Evolutionary conservation across 352 stramenopile species (phyloP).

Genomic region (Phytophthora fragariae): DNA sequence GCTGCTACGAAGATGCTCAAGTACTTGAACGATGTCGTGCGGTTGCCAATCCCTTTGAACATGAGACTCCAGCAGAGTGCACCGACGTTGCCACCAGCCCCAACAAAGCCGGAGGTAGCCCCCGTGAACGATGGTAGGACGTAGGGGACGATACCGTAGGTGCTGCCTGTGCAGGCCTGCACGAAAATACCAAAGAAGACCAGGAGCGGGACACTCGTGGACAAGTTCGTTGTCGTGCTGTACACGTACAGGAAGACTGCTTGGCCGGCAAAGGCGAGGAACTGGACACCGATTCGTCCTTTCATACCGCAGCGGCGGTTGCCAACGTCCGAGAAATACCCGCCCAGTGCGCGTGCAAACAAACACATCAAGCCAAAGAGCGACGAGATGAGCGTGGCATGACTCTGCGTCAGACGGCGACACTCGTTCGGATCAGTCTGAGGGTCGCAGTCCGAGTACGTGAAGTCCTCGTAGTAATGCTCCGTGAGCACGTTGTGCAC

Average conservation of each 20-base stretch:
- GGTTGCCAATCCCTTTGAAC: constrained; percentile 56
- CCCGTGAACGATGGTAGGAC: constrained; percentile 52
- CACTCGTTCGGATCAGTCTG: constrained; percentile 37
- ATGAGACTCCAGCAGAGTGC: constrained; percentile 62
- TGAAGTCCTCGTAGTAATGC: constrained; percentile 93
- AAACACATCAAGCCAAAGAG: constrained; percentile 95
- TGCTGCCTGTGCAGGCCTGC: constrained; percentile 53
- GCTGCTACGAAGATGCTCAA: constrained; percentile 53
- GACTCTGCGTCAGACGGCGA: constrained; percentile 38
- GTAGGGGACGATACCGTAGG: constrained; percentile 72
- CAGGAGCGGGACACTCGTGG: constrained; percentile 76
- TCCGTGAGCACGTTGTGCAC: constrained; percentile 94
- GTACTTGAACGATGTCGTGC: constrained; percentile 53
- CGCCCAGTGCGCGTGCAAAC: constrained; percentile 90
- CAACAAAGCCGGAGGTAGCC: constrained; percentile 57
- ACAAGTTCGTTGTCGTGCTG: constrained; percentile 55
- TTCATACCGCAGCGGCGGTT: constrained; percentile 84
- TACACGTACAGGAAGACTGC: constrained; percentile 88
- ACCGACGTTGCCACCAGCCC: constrained; percentile 62
- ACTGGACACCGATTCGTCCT: constrained; percentile 86
- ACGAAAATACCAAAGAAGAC: constrained; percentile 92
- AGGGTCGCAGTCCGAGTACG: constrained; percentile 54
- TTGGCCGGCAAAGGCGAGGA: constrained; percentile 76
- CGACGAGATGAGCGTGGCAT: constrained; percentile 86
- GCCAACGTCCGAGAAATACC: constrained; percentile 79